These are phyloP conservation scores for Epichloe uncinata DNA, from an alignment of 2,329 filamentous ascomycete genomes.

Conservation along the genomic window DNA sequence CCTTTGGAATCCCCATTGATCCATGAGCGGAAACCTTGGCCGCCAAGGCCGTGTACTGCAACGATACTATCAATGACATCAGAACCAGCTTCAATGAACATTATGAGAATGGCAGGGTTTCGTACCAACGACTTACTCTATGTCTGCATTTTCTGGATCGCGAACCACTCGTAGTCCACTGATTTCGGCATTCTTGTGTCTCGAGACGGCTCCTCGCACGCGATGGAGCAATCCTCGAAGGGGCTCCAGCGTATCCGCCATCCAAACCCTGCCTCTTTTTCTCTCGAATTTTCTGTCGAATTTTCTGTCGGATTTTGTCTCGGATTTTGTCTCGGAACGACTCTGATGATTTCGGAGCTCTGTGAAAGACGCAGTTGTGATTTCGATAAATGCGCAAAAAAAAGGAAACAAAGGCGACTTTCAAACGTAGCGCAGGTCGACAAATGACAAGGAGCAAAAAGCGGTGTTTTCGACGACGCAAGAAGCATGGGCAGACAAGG, in stretches of 20 bases:
- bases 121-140: conserved; percentile 10
- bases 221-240: conserved; percentile 13
- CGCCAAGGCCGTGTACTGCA: conserved; percentile 15
- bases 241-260: conserved; percentile 12
- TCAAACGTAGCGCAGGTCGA: too few relatives aligned
- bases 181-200: conserved; percentile 7
- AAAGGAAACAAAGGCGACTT: too few relatives aligned
- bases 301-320: too few relatives aligned
- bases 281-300: background rate
- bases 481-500: too few relatives aligned
- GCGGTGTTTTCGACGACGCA: too few relatives aligned
- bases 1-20: conserved; percentile 9
- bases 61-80: conserved; percentile 12
- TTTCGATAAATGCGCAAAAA: too few relatives aligned
- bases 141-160: conserved; percentile 12
- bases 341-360: too few relatives aligned
- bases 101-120: background rate
- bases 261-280: background rate
- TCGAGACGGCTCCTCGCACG: conserved; percentile 11
- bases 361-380: too few relatives aligned
- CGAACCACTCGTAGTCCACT: conserved; percentile 11
- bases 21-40: conserved; percentile 15
- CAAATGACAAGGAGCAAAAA: too few relatives aligned
- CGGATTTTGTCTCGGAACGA: background rate
- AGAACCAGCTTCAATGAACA: background rate